Evolutionary conservation across 495 filamentous ascomycete species (phyloP).

Genomic region (Podospora pseudopauciseta): DNA sequence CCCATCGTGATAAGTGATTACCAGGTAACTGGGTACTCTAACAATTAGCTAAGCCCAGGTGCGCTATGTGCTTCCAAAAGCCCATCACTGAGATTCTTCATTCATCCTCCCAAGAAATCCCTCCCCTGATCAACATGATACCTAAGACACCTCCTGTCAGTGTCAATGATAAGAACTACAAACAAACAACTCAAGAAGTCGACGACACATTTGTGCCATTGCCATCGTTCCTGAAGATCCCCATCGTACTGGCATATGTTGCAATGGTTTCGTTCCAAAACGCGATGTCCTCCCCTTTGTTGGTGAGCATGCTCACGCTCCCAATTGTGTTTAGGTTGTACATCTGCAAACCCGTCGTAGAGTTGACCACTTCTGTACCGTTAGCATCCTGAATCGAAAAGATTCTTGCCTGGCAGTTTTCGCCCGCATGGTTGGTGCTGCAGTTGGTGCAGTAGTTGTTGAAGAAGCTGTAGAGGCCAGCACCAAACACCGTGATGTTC

Average conservation of each 20-base stretch:
- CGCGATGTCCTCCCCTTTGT: slow-evolving; percentile 25
- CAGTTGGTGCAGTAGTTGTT: slow-evolving; percentile 78
- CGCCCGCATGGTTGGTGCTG: slow-evolving; percentile 51
- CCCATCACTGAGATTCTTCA: background rate
- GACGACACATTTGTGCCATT: background rate
- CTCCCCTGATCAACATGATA: background rate
- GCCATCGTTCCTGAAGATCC: slow-evolving; percentile 20
- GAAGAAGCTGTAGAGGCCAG: slow-evolving; percentile 81
- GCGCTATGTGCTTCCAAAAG: background rate
- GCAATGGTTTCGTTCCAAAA: slow-evolving; percentile 27
- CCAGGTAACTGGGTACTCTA: background rate
- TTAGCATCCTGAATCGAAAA: slow-evolving; percentile 17
- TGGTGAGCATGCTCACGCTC: slow-evolving; percentile 33
- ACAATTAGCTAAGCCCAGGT: background rate
- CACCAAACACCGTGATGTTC: slow-evolving; percentile 66
- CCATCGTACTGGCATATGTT: slow-evolving; percentile 32
- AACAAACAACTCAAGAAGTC: background rate
- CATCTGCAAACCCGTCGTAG: slow-evolving; percentile 14
- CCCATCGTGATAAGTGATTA: background rate
- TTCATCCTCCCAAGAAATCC: background rate
- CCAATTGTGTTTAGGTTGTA: slow-evolving; percentile 36
- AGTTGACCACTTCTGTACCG: background rate
- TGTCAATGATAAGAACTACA: background rate
- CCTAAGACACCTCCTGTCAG: background rate
- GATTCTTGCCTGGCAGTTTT: slow-evolving; percentile 83